phyloP scores from a whole-genome alignment of 768 basidiomycete species.

The Chalciporus pseudorubinellus region DNA sequence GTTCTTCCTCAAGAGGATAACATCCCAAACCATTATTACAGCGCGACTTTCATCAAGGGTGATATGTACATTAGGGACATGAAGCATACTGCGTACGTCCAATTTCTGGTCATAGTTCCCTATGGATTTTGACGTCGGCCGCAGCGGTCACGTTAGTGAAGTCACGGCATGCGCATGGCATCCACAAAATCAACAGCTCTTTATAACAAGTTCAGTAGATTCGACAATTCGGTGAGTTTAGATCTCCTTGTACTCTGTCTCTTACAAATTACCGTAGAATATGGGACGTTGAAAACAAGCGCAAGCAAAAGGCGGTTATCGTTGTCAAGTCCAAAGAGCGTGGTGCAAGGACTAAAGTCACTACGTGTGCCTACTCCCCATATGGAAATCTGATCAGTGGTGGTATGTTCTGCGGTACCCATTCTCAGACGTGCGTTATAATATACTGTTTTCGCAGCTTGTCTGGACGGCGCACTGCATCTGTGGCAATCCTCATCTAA shows the following conservation, averaged over 20 bases:
- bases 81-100: slow-evolving; percentile 91
- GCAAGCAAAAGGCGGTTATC: slow-evolving; percentile 94
- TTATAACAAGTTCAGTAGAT: slow-evolving; percentile 94
- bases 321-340: slow-evolving; percentile 96
- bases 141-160: slow-evolving; percentile 92
- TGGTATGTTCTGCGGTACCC: slow-evolving; percentile 48
- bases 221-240: slow-evolving; percentile 80
- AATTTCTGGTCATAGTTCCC: slow-evolving; percentile 6
- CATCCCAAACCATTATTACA: slow-evolving; percentile 52
- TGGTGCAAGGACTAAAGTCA: slow-evolving; percentile 90
- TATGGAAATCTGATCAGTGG: slow-evolving; percentile 91
- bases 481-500: slow-evolving; percentile 93
- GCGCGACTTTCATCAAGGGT: slow-evolving; percentile 84
- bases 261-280: slow-evolving; percentile 50
- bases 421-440: background rate
- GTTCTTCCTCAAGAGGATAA: slow-evolving; percentile 24
- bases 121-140: slow-evolving; percentile 5
- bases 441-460: slow-evolving; percentile 48
- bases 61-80: slow-evolving; percentile 99
- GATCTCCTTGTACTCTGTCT: background rate
- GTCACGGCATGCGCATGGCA: slow-evolving; percentile 90
- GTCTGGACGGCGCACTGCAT: slow-evolving; percentile 88
- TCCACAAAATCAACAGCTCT: slow-evolving; percentile 77
- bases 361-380: slow-evolving; percentile 78
- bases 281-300: slow-evolving; percentile 91